phyloP scores from a whole-genome alignment of 352 stramenopile genomes.

The Pythium pyrilobum region DNA sequence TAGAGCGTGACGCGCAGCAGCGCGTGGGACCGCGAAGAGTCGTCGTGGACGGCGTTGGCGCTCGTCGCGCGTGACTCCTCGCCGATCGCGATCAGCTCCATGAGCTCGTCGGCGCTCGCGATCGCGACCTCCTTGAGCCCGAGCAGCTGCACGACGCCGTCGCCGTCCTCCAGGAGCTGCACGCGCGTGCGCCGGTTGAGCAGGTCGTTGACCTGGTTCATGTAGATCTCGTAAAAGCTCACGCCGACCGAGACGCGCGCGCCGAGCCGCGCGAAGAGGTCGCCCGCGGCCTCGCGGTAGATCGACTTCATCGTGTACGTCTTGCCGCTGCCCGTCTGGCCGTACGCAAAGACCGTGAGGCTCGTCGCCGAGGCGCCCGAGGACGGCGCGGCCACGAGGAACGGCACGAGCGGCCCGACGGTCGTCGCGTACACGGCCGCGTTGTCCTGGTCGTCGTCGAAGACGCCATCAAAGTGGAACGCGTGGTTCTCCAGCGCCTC shows the following conservation, averaged over 20 bases:
- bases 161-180: slow-evolving; percentile 90
- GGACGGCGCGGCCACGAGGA: slow-evolving; percentile 21
- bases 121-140: slow-evolving; percentile 88
- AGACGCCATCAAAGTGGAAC: slow-evolving; percentile 82
- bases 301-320: slow-evolving; percentile 92
- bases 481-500: slow-evolving; percentile 64
- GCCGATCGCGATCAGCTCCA: slow-evolving; percentile 86
- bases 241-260: slow-evolving; percentile 66
- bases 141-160: slow-evolving; percentile 89
- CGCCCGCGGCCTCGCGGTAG: slow-evolving; percentile 49
- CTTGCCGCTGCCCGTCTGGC: slow-evolving; percentile 93
- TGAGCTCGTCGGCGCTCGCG: slow-evolving; percentile 71
- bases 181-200: slow-evolving; percentile 86
- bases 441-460: slow-evolving; percentile 90
- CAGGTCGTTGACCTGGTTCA: slow-evolving; percentile 93
- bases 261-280: slow-evolving; percentile 49
- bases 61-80: slow-evolving; percentile 90
- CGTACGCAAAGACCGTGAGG: slow-evolving; percentile 96
- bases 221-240: slow-evolving; percentile 97
- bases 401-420: slow-evolving; percentile 53
- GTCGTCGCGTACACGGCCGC: slow-evolving; percentile 86
- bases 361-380: slow-evolving; percentile 21
- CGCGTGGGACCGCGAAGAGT: slow-evolving; percentile 90
- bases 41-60: slow-evolving; percentile 93
- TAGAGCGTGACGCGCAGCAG: slow-evolving; percentile 87